Conservation (phyloP, 2,329 filamentous ascomycete species). For the Blumeria graminis region DNA sequence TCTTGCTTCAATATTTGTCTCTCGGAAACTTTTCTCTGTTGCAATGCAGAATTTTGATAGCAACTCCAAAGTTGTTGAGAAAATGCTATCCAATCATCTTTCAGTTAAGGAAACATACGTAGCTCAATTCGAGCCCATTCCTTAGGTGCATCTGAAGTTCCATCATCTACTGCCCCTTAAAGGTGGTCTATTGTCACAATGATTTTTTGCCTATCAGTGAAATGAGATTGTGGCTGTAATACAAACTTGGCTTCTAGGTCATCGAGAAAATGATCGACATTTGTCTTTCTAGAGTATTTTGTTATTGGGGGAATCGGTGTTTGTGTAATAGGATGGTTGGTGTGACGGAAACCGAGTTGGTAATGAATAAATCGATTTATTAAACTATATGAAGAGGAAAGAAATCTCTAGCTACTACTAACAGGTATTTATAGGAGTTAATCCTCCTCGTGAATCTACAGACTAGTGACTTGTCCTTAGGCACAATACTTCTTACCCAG, state of each 20-base stretch:
- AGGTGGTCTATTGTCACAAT: neutral
- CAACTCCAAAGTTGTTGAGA: neutral
- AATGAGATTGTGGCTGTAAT: neutral
- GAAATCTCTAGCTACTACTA: no score
- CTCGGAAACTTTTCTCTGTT: neutral
- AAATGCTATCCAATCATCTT: neutral
- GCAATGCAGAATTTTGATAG: neutral
- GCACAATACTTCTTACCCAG: no score
- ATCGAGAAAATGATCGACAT: neutral
- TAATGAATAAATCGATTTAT: no score
- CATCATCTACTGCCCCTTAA: neutral
- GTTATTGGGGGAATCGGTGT: neutral
- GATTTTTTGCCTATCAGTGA: neutral
- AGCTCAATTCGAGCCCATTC: neutral
- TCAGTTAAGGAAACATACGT: neutral
- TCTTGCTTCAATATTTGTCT: neutral
- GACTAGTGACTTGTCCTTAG: no score
- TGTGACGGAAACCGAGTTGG: no score
- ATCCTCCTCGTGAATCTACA: no score
- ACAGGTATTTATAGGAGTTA: no score
- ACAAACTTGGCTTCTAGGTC: neutral
- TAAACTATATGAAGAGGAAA: no score
- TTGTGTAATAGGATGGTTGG: neutral
- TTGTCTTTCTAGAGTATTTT: neutral
- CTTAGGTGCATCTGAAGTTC: neutral